A percentile compares a stretch with the other conserved stretches of the same genome.
Conservation (phyloP, 1,284 basidiomycete genomes). For the Moesziomyces sp. region DNA sequence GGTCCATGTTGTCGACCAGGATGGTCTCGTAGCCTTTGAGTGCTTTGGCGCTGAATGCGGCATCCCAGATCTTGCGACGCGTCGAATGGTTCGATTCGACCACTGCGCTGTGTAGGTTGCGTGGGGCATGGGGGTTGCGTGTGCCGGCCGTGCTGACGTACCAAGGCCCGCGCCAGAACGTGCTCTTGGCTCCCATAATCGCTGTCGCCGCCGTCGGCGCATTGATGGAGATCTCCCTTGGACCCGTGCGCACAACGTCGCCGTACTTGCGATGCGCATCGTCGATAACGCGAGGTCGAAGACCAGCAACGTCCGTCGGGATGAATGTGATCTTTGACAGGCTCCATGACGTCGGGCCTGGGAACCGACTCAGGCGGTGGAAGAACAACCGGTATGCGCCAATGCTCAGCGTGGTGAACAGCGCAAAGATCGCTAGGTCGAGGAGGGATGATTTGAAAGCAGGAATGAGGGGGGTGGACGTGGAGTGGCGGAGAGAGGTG, state of each 20-base stretch:
- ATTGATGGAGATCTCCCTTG: slow-evolving; percentile 43
- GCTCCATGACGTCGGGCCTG: slow-evolving; percentile 28
- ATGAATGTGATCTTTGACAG: slow-evolving; percentile 36
- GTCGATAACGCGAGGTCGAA: slow-evolving; percentile 18
- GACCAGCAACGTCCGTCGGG: slow-evolving; percentile 25
- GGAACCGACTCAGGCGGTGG: slow-evolving; percentile 34
- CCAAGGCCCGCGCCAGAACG: slow-evolving; percentile 38
- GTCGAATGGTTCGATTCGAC: slow-evolving; percentile 24
- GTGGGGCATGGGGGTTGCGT: slow-evolving; percentile 14
- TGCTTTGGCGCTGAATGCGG: slow-evolving; percentile 38
- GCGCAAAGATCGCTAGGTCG: slow-evolving; percentile 4
- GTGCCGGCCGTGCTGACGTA: slow-evolving; percentile 20
- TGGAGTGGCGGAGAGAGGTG: slow-evolving; percentile 1
- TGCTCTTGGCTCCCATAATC: slow-evolving; percentile 32
- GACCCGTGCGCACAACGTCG: slow-evolving; percentile 41
- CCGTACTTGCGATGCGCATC: slow-evolving; percentile 34
- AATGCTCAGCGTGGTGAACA: slow-evolving; percentile 24
- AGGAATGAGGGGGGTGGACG: neutral
- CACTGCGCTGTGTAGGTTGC: slow-evolving; percentile 28
- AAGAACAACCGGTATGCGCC: slow-evolving; percentile 36
- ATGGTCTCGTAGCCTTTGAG: slow-evolving; percentile 47
- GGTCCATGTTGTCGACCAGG: slow-evolving; percentile 28
- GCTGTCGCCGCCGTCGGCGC: slow-evolving; percentile 17
- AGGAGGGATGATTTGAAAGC: slow-evolving; percentile 5
- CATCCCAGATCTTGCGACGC: slow-evolving; percentile 45